phyloP scores from a whole-genome alignment of 1,139 yeast genomes.

The Candida smagusa region DNA sequence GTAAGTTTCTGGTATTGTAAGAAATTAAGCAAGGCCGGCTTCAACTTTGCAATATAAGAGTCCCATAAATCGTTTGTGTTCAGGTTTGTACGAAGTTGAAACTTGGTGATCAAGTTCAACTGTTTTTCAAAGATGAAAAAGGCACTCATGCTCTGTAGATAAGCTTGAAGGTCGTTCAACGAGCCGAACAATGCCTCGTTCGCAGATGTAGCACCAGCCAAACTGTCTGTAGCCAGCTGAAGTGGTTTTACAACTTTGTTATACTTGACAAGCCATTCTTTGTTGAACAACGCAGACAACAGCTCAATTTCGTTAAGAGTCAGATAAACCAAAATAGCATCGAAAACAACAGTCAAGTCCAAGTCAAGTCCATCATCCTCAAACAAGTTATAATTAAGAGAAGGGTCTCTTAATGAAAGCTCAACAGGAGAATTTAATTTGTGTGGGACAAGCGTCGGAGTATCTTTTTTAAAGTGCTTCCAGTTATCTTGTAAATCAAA shows the following conservation, averaged over 20 bases:
- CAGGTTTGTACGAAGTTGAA: constrained; percentile 50
- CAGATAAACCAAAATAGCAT: constrained; percentile 77
- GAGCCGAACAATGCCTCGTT: constrained; percentile 13
- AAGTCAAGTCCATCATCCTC: constrained; percentile 45
- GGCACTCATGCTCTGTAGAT: constrained; percentile 66
- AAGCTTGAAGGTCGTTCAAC: constrained; percentile 45
- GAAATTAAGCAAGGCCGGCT: constrained; percentile 48
- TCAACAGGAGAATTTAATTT: constrained; percentile 87
- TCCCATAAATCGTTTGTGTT: constrained; percentile 79
- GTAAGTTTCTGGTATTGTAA: constrained; percentile 27
- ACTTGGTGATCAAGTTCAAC: constrained; percentile 55
- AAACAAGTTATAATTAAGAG: constrained; percentile 43
- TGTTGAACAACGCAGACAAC: constrained; percentile 60
- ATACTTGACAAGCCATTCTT: constrained; percentile 72
- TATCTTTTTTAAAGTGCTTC: constrained; percentile 37
- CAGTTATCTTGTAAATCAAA: constrained; percentile 56
- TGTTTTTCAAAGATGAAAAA: constrained; percentile 75
- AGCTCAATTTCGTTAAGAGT: constrained; percentile 64
- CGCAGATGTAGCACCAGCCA: constrained; percentile 8
- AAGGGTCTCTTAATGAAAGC: constrained; percentile 61
- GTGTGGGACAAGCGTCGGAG: constrained; percentile 47
- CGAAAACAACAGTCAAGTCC: constrained; percentile 70
- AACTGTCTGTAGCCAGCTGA: constrained; percentile 24
- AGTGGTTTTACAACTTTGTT: constrained; percentile 71
- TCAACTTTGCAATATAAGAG: constrained; percentile 55